Base-by-base conservation (phyloP, 768 basidiomycete genomes). In the Russula earlei region DNA sequence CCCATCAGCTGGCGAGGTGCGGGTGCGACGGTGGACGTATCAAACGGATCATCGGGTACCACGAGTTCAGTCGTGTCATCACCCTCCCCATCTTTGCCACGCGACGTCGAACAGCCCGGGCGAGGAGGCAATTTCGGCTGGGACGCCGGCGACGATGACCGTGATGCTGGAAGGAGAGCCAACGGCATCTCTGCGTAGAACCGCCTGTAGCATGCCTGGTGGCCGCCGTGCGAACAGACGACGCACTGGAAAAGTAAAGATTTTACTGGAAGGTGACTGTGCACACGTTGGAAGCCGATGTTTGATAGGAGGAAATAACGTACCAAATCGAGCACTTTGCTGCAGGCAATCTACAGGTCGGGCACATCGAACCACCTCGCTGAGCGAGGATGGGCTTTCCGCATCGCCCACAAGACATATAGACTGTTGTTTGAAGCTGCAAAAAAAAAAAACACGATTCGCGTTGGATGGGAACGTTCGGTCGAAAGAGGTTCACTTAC, bases 141-240 rank as follows among this genome's bases (percentile, higher is more conserved):
- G 34, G 58, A 55, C 17, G 63, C 64, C 20, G 65, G 56, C 44
- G 68, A 51, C 40, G 62, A 55, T 4, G 74, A 69, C 11, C 12
- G 56, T 7, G 74, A 70, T 19, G 33, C 36, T 17, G 62, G 61
- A 24, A 84, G 66, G 27, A 76, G 74, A 11, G 77, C 67, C 76
- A 82, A 76, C 1, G 83, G 81, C 20, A 76, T 78, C 37, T 75
- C 72, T 60, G 77, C 70, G 63, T 88, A 87, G 64, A 82, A 89
- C 29, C 74, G 72, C 37, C 80, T 76, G 63, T 88, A 90, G 68
- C 90, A 92, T 19, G 77, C 75, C 61, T 85, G 84, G 61, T 92
- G 90, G 0, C 89, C 89, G 0, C 90, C 90, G 59, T 92, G 90
- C 41, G 77, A 71, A 65, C 90, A 92, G 1, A 85, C 70, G 0